Conservation (phyloP, 768 basidiomycete species). For the Trametes cubensis region DNA sequence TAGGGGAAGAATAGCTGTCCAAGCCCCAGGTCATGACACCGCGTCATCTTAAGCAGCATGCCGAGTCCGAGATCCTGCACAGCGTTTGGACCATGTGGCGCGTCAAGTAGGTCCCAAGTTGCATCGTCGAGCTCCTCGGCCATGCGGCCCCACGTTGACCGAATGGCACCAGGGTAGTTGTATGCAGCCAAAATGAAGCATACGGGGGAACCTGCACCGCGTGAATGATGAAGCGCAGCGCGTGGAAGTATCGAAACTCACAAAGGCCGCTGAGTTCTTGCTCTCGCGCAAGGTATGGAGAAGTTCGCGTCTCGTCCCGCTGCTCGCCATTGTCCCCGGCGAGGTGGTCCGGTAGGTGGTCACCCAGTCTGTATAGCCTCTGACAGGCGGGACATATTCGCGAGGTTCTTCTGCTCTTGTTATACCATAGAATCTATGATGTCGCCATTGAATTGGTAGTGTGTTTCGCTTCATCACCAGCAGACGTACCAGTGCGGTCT, state of each 20-base stretch:
- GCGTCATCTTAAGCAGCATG: constrained; percentile 75
- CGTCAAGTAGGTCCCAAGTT: constrained; percentile 65
- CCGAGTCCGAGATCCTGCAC: constrained; percentile 48
- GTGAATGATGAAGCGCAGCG: constrained; percentile 9
- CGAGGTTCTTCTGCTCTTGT: constrained; percentile 71
- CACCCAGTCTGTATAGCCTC: constrained; percentile 70
- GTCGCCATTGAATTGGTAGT: too few relatives aligned
- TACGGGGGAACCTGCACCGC: constrained; percentile 64
- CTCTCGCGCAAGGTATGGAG: constrained; percentile 54
- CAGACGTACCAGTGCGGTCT: constrained; percentile 62
- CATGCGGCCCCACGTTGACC: constrained; percentile 66
- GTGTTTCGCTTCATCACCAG: background rate
- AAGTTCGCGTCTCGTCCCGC: constrained; percentile 25
- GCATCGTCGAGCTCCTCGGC: constrained; percentile 69
- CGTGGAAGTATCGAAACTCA: constrained; percentile 39
- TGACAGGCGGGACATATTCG: constrained; percentile 81
- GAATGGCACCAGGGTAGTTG: constrained; percentile 64
- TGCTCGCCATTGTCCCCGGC: constrained; percentile 21
- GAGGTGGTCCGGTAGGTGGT: constrained; percentile 52
- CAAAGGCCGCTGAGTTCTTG: constrained; percentile 79
- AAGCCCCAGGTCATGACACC: constrained; percentile 72
- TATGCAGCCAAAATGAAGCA: constrained; percentile 77
- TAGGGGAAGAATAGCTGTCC: constrained; percentile 54
- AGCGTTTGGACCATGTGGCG: constrained; percentile 35
- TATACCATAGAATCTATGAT: constrained; percentile 77